These are phyloP conservation scores for Mycena metata DNA, from an alignment of 768 basidiomycete species.

Conservation along the genomic window DNA sequence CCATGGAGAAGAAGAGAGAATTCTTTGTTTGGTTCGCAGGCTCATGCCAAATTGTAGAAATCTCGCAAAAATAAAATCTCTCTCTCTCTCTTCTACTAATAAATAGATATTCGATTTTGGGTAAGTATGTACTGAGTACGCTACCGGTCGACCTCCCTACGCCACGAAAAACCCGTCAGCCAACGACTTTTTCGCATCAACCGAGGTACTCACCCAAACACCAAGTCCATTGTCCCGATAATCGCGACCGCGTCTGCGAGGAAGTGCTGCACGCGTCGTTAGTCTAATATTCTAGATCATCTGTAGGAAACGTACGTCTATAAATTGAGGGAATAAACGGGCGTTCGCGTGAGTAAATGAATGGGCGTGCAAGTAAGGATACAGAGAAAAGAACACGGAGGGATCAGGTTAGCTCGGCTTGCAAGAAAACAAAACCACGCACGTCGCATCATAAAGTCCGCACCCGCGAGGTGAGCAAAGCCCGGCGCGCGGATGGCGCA, in stretches of 20 bases:
- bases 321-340: too few relatives aligned
- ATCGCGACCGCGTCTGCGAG: slow-evolving; percentile 96
- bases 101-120: too few relatives aligned
- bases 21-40: too few relatives aligned
- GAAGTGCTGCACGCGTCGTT: slow-evolving; percentile 72
- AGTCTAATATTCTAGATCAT: slow-evolving; percentile 31
- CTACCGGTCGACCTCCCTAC: slow-evolving; percentile 40
- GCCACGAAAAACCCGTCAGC: background rate
- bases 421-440: slow-evolving; percentile 55
- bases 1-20: too few relatives aligned
- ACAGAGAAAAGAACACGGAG: slow-evolving; percentile 30
- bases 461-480: slow-evolving; percentile 94
- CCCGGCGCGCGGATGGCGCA: slow-evolving; percentile 98
- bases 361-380: background rate
- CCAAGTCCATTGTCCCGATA: slow-evolving; percentile 98
- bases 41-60: too few relatives aligned
- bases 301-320: slow-evolving; percentile 54
- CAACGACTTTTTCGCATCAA: too few relatives aligned
- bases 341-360: slow-evolving; percentile 37
- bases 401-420: background rate
- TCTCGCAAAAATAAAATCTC: too few relatives aligned
- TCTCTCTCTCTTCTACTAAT: too few relatives aligned
- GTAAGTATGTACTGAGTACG: background rate
- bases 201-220: slow-evolving; percentile 83
- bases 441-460: slow-evolving; percentile 99